phyloP scores from a whole-genome alignment of 352 stramenopile species.

The Phytophthora niederhauseri region DNA sequence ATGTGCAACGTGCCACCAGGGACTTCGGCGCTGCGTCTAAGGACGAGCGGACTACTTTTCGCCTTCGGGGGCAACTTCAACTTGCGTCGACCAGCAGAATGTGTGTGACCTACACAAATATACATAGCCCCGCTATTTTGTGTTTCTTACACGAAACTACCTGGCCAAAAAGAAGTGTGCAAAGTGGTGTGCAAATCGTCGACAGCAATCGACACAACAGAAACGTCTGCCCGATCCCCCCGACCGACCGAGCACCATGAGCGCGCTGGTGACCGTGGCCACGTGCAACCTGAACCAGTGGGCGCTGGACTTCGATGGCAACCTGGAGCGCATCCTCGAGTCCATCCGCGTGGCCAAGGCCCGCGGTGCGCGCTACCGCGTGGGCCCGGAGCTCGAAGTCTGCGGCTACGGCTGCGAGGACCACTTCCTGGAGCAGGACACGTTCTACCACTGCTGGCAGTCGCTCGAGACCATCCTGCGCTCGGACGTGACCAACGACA shows the following conservation, averaged over 20 bases:
- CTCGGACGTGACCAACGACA: constrained; percentile 90
- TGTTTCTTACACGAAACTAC: neutral
- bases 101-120: neutral
- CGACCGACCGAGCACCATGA: constrained; percentile 50
- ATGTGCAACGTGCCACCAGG: constrained; percentile 8
- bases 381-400: constrained; percentile 98
- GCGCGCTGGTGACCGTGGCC: constrained; percentile 93
- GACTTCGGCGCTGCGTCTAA: constrained; percentile 11
- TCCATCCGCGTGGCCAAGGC: constrained; percentile 93
- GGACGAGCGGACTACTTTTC: neutral
- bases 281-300: constrained; percentile 99
- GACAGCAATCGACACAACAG: constrained; percentile 11
- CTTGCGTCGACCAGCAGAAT: constrained; percentile 25
- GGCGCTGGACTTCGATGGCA: constrained; percentile 99
- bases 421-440: constrained; percentile 99
- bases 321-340: constrained; percentile 91
- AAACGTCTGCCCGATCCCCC: constrained; percentile 8
- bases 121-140: neutral
- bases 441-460: constrained; percentile 98
- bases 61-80: constrained; percentile 20
- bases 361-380: constrained; percentile 89
- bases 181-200: neutral
- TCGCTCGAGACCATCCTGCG: constrained; percentile 89
- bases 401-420: constrained; percentile 99
- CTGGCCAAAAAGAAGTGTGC: neutral